phyloP scores from a whole-genome alignment of 2,329 filamentous ascomycete species.

The Gremmenia infestans region DNA sequence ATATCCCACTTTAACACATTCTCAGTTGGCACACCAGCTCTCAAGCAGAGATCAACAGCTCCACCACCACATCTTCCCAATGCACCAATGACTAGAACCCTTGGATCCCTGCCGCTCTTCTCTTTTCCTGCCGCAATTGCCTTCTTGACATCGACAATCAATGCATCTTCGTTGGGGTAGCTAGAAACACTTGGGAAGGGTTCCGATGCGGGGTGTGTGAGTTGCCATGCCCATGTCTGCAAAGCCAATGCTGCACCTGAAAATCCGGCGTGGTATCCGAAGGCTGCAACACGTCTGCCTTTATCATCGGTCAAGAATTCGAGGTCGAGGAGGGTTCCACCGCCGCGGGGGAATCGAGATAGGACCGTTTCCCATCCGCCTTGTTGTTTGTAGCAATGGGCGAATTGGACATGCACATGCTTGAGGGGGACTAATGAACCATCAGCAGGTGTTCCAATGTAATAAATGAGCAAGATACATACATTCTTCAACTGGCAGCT shows the following conservation, averaged over 20 bases:
- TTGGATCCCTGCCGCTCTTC: conserved; percentile 63
- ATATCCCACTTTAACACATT: conserved; percentile 70
- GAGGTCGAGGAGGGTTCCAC: conserved; percentile 75
- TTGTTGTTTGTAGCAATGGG: conserved; percentile 73
- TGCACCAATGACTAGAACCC: conserved; percentile 78
- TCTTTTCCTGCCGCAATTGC: conserved; percentile 61
- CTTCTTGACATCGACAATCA: conserved; percentile 71
- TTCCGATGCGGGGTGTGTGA: conserved; percentile 61
- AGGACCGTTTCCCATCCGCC: conserved; percentile 74
- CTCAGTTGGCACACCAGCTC: conserved; percentile 65
- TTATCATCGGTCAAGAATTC: conserved; percentile 76
- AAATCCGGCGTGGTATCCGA: conserved; percentile 68
- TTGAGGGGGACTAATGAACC: conserved; percentile 53
- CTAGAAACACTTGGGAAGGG: conserved; percentile 61
- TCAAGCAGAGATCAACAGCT: conserved; percentile 73
- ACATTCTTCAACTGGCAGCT: conserved; percentile 67
- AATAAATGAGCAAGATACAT: conserved; percentile 25
- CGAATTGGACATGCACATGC: conserved; percentile 69
- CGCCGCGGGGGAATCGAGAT: conserved; percentile 70
- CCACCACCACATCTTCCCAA: conserved; percentile 80
- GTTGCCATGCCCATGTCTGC: conserved; percentile 79
- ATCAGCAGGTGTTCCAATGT: conserved; percentile 6
- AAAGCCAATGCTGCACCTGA: conserved; percentile 67
- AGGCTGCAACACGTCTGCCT: conserved; percentile 62
- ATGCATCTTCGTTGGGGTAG: conserved; percentile 68